Conservation (phyloP, 2,329 filamentous ascomycete species). For the Colletotrichum australisinense region DNA sequence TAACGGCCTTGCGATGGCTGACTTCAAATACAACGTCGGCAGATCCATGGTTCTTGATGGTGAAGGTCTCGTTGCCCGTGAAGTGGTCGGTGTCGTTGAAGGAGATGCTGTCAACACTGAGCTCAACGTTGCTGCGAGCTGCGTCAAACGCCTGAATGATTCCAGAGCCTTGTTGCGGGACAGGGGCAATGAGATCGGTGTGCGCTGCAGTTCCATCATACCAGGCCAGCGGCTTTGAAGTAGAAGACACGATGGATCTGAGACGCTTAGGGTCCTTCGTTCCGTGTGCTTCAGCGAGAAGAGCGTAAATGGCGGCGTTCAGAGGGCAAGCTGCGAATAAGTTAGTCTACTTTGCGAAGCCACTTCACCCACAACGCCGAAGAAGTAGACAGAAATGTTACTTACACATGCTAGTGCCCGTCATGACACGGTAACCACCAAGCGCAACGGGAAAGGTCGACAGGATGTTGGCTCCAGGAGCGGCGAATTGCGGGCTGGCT, state of each 20-base stretch:
- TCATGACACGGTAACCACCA: conserved; percentile 64
- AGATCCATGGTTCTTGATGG: conserved; percentile 64
- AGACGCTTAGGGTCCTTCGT: conserved; percentile 61
- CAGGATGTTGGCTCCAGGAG: conserved; percentile 68
- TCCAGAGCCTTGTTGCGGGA: conserved; percentile 70
- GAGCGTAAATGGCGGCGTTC: conserved; percentile 64
- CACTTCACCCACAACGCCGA: background rate
- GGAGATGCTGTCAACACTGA: conserved; percentile 67
- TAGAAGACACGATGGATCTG: conserved; percentile 60
- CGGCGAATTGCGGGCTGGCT: conserved; percentile 65
- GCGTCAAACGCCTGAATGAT: conserved; percentile 70
- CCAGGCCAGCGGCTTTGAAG: conserved; percentile 60
- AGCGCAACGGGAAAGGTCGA: conserved; percentile 64
- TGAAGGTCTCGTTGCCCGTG: conserved; percentile 59
- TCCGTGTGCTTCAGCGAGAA: conserved; percentile 62
- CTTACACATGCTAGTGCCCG: conserved; percentile 67
- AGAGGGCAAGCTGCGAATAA: conserved; percentile 57
- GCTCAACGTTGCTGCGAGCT: conserved; percentile 62
- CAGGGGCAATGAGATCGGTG: conserved; percentile 59
- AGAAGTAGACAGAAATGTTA: conserved; percentile 15
- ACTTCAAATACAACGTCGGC: conserved; percentile 63
- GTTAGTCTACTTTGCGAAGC: background rate
- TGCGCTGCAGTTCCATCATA: conserved; percentile 52
- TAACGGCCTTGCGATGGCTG: conserved; percentile 60
- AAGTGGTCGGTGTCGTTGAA: conserved; percentile 75